These are phyloP conservation scores for Neonectria magnoliae DNA, from an alignment of 2,329 filamentous ascomycete species.

Conservation along the genomic window DNA sequence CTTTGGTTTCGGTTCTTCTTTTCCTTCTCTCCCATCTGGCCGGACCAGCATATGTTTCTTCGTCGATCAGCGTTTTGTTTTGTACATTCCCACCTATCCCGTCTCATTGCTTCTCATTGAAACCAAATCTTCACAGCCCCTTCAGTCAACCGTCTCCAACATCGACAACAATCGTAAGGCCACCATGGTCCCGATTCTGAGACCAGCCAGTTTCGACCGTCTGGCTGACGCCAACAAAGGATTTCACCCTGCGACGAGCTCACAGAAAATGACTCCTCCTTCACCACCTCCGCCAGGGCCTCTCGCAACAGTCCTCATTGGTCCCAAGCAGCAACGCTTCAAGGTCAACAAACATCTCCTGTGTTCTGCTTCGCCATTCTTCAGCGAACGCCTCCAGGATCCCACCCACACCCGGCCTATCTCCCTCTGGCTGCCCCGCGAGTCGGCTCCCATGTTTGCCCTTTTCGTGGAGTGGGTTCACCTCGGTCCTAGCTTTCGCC, in stretches of 20 bases:
- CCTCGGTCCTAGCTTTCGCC: constrained; percentile 53
- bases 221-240: constrained; percentile 31
- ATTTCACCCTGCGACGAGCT: constrained; percentile 23
- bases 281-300: constrained; percentile 36
- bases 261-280: constrained; percentile 35
- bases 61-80: constrained; percentile 26
- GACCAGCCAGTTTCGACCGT: constrained; percentile 36
- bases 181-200: constrained; percentile 40
- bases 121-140: background rate
- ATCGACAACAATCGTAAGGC: constrained; percentile 8
- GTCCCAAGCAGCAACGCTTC: constrained; percentile 54
- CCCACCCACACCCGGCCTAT: constrained; percentile 41
- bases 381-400: constrained; percentile 57
- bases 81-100: background rate
- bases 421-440: constrained; percentile 55
- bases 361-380: constrained; percentile 59
- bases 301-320: constrained; percentile 53
- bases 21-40: constrained; percentile 33
- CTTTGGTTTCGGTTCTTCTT: constrained; percentile 36
- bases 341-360: constrained; percentile 57
- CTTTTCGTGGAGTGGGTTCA: constrained; percentile 65
- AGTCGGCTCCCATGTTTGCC: constrained; percentile 63
- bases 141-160: background rate
- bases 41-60: constrained; percentile 33
- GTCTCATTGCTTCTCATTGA: background rate